phyloP scores from a whole-genome alignment of 2,329 filamentous ascomycete species.

The Cordyceps cicadae region DNA sequence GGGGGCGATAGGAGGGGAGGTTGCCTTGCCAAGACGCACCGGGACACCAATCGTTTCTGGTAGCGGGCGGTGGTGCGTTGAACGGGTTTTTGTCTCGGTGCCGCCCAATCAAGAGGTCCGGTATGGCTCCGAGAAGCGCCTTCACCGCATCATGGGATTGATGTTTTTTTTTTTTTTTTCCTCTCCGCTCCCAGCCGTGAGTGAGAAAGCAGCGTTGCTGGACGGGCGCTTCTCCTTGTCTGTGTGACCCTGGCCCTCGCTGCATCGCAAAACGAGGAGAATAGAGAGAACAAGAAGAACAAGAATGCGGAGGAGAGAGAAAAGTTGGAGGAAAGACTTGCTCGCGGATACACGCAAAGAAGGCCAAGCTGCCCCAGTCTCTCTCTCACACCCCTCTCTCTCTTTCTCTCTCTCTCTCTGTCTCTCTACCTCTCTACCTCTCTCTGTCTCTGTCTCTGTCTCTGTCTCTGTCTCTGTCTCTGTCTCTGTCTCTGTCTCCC shows the following conservation, averaged over 20 bases:
- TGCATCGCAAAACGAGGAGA: neutral
- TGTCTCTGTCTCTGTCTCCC: neutral
- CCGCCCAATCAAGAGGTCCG: too few relatives aligned
- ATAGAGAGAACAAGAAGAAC: neutral
- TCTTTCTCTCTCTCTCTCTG: neutral
- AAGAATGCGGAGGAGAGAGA: neutral
- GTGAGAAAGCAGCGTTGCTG: neutral
- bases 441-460: too few relatives aligned
- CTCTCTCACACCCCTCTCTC: neutral
- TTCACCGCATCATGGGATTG: too few relatives aligned
- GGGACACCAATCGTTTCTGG: constrained; percentile 1
- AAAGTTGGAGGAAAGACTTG: neutral
- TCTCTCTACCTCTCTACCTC: too few relatives aligned
- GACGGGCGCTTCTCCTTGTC: neutral
- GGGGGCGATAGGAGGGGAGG: too few relatives aligned
- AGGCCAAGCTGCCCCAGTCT: too few relatives aligned
- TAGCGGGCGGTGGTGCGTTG: neutral
- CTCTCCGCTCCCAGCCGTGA: too few relatives aligned
- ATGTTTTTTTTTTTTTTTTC: too few relatives aligned
- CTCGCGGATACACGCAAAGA: neutral
- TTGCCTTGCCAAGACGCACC: neutral
- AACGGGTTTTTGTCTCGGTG: neutral
- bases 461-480: too few relatives aligned
- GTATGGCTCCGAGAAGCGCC: too few relatives aligned
- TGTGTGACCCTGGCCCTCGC: neutral